Base-by-base conservation (phyloP, 176 grass and related monocot genomes). In the Paspalum vaginatum region DNA sequence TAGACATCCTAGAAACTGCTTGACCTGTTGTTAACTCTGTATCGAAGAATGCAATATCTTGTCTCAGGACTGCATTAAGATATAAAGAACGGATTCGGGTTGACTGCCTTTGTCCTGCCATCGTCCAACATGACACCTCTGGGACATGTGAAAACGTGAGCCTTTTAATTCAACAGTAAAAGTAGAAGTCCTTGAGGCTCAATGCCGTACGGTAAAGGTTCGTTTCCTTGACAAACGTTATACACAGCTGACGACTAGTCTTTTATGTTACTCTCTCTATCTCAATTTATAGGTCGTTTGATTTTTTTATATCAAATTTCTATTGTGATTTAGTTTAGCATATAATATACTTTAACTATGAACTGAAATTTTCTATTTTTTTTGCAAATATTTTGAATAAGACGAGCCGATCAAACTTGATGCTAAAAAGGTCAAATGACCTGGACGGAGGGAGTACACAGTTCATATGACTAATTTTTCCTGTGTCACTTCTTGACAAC, bases 81-180 rank as follows among this genome's bases (percentile, higher is more conserved):
- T 88, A 91, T 14, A 88, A 51, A 65, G 76, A 84, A 77, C 89
- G 81, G 42, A 91, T 91, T 12, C 85, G 81, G 27, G 77, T 57
- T 39, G 89, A 80, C 18, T 91, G 89, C 40, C 85, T 85, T 81
- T 91, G 77, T 81, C 89, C 89, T 59, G 76, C 82, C 22, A 85
- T 77, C 52, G 85, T 91, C 89, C 89, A 91, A 61, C 89, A 88
- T 44, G 89, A 79, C 25, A 91, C 85, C 85, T 87, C 89, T 91
- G 85, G 60, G 13, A 61, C 22, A 45, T 76, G 62, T 75, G 22
- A 80, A 26, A 39, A 26, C 32, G 25, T 75, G 62, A 75, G 24
- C 61, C 21, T 59, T 53, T 65, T 17, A 74, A 53, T 2, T 16
- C 47, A 42, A 2, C 15, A 27, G 42, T 47, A 48, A 9, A 45